Evolutionary conservation across 179 eudicot genomes (phyloP).

Genomic region (Silene noctiflora): DNA sequence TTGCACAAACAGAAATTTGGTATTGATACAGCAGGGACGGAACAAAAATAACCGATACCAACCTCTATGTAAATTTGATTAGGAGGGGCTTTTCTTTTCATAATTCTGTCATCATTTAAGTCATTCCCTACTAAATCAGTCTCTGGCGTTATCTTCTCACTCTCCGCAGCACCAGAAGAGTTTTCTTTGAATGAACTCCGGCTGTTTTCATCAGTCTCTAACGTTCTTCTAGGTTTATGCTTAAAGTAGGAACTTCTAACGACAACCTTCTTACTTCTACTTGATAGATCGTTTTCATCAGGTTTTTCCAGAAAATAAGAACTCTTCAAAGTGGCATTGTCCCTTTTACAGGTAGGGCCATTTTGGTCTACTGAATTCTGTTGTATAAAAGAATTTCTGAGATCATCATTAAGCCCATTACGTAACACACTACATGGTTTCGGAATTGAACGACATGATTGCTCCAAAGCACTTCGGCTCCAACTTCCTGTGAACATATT

Average conservation of each 20-base stretch:
- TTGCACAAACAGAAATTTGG: not conserved
- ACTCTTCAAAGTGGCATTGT: slow-evolving; percentile 35
- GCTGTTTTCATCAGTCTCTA: slow-evolving; percentile 26
- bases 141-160: slow-evolving; percentile 26
- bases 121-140: slow-evolving; percentile 19
- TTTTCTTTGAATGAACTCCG: slow-evolving; percentile 19
- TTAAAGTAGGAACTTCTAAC: slow-evolving; percentile 45
- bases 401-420: slow-evolving; percentile 34
- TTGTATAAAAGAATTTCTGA: slow-evolving; percentile 39
- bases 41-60: slow-evolving; percentile 18
- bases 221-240: slow-evolving; percentile 31
- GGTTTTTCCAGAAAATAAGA: slow-evolving; percentile 47
- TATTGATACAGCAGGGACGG: not conserved
- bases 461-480: slow-evolving; percentile 31
- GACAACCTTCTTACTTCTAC: slow-evolving; percentile 27
- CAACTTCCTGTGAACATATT: slow-evolving; percentile 33
- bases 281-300: slow-evolving; percentile 23
- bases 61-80: slow-evolving; percentile 33
- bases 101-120: slow-evolving; percentile 20
- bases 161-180: slow-evolving; percentile 18
- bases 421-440: slow-evolving; percentile 48
- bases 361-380: slow-evolving; percentile 24
- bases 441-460: slow-evolving; percentile 38
- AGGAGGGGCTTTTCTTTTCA: slow-evolving; percentile 60
- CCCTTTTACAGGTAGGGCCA: slow-evolving; percentile 23